A percentile compares a stretch with the other conserved stretches of the same genome.
phyloP scores from a whole-genome alignment of 495 filamentous ascomycete genomes.

The Rhypophila decipiens region DNA sequence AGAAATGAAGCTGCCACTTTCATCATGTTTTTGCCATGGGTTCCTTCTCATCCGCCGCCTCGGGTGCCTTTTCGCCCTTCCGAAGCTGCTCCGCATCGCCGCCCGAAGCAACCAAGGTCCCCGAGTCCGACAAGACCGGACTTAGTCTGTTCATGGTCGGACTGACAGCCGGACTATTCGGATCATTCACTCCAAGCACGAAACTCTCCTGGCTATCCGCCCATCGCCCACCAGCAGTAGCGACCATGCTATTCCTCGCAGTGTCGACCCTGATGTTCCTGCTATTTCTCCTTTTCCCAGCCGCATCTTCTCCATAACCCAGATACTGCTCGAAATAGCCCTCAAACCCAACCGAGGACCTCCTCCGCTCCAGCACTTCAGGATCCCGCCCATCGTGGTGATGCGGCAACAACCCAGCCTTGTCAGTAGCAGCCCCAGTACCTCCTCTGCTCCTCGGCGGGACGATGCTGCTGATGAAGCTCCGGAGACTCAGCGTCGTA shows the following conservation, averaged over 20 bases:
- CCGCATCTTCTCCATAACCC: conserved; percentile 7
- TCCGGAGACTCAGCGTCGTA: conserved; percentile 22
- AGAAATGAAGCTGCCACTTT: too few species aligned
- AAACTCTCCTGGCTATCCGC: conserved; percentile 22
- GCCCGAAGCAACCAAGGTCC: too few species aligned
- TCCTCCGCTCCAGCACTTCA: conserved; percentile 2
- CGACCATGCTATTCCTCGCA: neutral
- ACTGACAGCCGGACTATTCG: conserved; percentile 16
- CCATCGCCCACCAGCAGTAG: conserved; percentile 11
- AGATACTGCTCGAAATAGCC: conserved; percentile 19
- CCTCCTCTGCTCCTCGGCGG: conserved; percentile 15
- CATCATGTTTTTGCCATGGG: too few species aligned
- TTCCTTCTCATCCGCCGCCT: too few species aligned
- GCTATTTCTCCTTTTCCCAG: conserved; percentile 7
- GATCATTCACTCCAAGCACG: conserved; percentile 21
- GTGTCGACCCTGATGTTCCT: neutral
- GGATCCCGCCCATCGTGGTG: conserved; percentile 1
- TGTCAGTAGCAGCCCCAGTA: conserved; percentile 3
- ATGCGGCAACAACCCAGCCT: conserved; percentile 7
- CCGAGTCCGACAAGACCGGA: conserved; percentile 14
- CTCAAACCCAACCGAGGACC: conserved; percentile 19
- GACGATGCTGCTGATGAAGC: conserved; percentile 22
- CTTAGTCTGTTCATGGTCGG: conserved; percentile 8
- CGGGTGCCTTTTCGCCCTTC: too few species aligned
- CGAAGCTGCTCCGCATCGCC: too few species aligned